Percentiles rank a stretch among this genome's conserved stretches.
Conservation (phyloP, 2,329 filamentous ascomycete genomes). For the Microdochium bolleyi region DNA sequence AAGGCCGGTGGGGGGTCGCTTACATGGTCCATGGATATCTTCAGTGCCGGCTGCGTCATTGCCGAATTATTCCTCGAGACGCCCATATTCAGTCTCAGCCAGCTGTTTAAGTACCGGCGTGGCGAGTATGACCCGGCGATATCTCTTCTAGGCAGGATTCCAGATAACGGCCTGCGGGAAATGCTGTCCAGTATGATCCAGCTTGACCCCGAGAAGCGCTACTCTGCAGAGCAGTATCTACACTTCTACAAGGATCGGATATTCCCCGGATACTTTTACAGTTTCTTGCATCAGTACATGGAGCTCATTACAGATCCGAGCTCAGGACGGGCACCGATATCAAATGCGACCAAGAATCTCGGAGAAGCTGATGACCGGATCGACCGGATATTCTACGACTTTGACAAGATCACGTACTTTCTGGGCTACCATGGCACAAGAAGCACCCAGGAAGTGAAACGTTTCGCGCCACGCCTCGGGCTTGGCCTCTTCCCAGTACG, state of each 20-base stretch:
- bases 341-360: slow-evolving; percentile 61
- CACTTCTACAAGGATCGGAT: slow-evolving; percentile 87
- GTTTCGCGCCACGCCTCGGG: slow-evolving; percentile 38
- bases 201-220: slow-evolving; percentile 82
- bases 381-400: slow-evolving; percentile 86
- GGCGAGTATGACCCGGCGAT: slow-evolving; percentile 86
- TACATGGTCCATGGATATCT: slow-evolving; percentile 96
- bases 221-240: slow-evolving; percentile 88
- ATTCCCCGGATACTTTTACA: slow-evolving; percentile 96
- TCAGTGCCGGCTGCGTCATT: slow-evolving; percentile 94
- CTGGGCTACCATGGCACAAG: slow-evolving; percentile 62
- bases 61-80: slow-evolving; percentile 92
- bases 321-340: slow-evolving; percentile 65
- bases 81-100: slow-evolving; percentile 94
- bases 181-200: slow-evolving; percentile 96
- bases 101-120: slow-evolving; percentile 88
- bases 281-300: slow-evolving; percentile 96
- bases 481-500: slow-evolving; percentile 69
- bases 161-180: slow-evolving; percentile 78
- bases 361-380: slow-evolving; percentile 91
- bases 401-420: slow-evolving; percentile 96
- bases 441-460: slow-evolving; percentile 14
- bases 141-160: slow-evolving; percentile 75
- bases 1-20: slow-evolving; percentile 36
- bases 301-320: slow-evolving; percentile 87